phyloP scores from a whole-genome alignment of 2,329 filamentous ascomycete genomes.

The Calonectria pseudoreteaudii region DNA sequence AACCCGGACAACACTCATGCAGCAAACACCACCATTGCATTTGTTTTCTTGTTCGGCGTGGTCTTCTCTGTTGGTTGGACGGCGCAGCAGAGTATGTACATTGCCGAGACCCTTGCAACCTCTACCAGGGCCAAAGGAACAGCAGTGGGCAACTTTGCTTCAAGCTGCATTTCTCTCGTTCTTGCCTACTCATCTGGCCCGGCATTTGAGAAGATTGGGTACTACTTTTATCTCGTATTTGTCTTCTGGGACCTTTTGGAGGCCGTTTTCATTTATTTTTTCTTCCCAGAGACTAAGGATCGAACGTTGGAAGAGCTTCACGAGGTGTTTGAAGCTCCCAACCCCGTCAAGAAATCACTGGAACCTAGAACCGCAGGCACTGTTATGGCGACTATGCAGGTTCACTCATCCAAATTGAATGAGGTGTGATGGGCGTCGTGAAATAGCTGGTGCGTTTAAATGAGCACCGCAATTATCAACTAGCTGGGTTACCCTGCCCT shows the following conservation, averaged over 20 bases:
- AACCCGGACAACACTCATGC: constrained; percentile 45
- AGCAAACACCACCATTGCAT: constrained; percentile 35
- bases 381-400: constrained; percentile 29
- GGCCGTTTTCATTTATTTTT: constrained; percentile 58
- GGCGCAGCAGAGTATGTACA: constrained; percentile 54
- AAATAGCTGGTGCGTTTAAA: neutral
- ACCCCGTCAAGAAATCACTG: constrained; percentile 35
- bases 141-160: constrained; percentile 55
- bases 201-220: constrained; percentile 56
- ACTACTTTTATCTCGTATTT: constrained; percentile 59
- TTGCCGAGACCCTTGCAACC: constrained; percentile 48
- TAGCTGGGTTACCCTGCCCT: neutral
- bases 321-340: constrained; percentile 33
- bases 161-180: constrained; percentile 51
- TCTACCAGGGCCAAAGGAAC: constrained; percentile 50
- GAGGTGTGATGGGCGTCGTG: neutral
- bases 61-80: constrained; percentile 65
- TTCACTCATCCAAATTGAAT: constrained; percentile 8
- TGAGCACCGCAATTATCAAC: neutral
- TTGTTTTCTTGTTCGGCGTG: constrained; percentile 63
- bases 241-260: constrained; percentile 59
- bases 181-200: constrained; percentile 58
- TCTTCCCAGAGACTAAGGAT: constrained; percentile 60
- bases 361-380: constrained; percentile 31
- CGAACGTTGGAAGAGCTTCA: constrained; percentile 63